Conservation (phyloP, 2,329 filamentous ascomycete species). For the Hirsutella minnesotensis region DNA sequence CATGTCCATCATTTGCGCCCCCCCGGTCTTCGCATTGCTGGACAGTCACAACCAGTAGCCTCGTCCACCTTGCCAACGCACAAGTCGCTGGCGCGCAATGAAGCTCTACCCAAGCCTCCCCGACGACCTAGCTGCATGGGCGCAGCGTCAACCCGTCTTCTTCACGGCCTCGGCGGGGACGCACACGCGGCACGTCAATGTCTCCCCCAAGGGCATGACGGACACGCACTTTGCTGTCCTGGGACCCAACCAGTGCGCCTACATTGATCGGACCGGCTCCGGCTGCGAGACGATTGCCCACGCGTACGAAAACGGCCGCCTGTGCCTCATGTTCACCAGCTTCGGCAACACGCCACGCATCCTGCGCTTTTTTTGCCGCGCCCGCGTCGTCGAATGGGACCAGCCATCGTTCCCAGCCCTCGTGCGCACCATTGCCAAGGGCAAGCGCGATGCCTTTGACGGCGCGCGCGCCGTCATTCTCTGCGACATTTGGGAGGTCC, state of each 20-base stretch:
- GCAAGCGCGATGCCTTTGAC: slow-evolving; percentile 24
- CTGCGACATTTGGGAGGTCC: slow-evolving; percentile 50
- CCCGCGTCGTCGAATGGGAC: slow-evolving; percentile 48
- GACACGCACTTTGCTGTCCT: slow-evolving; percentile 51
- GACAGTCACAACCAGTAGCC: too few relatives aligned
- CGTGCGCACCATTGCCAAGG: slow-evolving; percentile 30
- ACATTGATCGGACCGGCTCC: slow-evolving; percentile 64
- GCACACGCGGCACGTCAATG: slow-evolving; percentile 57
- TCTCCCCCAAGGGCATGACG: slow-evolving; percentile 63
- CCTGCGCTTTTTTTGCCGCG: slow-evolving; percentile 50
- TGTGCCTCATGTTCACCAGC: slow-evolving; percentile 64
- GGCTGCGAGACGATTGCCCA: slow-evolving; percentile 68
- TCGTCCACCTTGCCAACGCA: too few relatives aligned
- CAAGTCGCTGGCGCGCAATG: slow-evolving; percentile 32
- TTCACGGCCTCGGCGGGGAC: slow-evolving; percentile 63
- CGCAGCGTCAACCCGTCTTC: slow-evolving; percentile 57
- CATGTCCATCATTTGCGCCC: too few relatives aligned
- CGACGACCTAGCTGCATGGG: slow-evolving; percentile 48
- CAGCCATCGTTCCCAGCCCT: slow-evolving; percentile 33
- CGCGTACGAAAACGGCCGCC: slow-evolving; percentile 63
- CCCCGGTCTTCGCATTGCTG: too few relatives aligned
- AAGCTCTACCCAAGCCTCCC: slow-evolving; percentile 46
- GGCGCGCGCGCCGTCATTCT: slow-evolving; percentile 49
- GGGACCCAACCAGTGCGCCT: slow-evolving; percentile 46
- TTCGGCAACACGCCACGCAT: slow-evolving; percentile 50